These are phyloP conservation scores for Hirschioporus abietinus DNA, from an alignment of 768 basidiomycete species.

Conservation along the genomic window DNA sequence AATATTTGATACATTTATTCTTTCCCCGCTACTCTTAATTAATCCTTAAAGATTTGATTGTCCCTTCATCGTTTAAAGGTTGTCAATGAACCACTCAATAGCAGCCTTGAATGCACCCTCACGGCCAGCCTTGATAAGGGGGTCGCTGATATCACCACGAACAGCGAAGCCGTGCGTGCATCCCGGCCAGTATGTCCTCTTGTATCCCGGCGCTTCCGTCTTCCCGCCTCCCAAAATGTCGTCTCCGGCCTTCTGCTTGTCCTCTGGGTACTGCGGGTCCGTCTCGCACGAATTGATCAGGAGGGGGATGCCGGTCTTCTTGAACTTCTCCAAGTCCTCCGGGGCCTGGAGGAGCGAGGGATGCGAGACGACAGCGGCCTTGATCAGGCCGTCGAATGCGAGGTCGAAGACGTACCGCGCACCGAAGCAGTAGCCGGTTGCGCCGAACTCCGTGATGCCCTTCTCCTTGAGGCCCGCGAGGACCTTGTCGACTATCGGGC, in stretches of 20 bases:
- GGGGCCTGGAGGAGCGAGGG: constrained; percentile 39
- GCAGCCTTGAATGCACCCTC: constrained; percentile 22
- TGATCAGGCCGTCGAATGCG: constrained; percentile 34
- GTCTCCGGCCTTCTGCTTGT: constrained; percentile 16
- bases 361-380: constrained; percentile 38
- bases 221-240: constrained; percentile 20
- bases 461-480: constrained; percentile 31
- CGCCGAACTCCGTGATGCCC: constrained; percentile 34
- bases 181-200: constrained; percentile 15
- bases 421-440: constrained; percentile 40
- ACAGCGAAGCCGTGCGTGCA: constrained; percentile 23
- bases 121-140: constrained; percentile 18
- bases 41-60: neutral
- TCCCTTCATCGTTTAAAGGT: constrained; percentile 11
- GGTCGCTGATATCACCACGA: constrained; percentile 10
- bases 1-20: neutral
- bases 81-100: constrained; percentile 19
- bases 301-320: constrained; percentile 15
- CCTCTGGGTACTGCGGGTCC: constrained; percentile 14
- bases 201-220: constrained; percentile 13
- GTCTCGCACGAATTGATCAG: constrained; percentile 20
- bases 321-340: constrained; percentile 36
- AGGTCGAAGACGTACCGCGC: constrained; percentile 42
- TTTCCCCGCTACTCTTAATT: neutral
- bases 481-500: constrained; percentile 32